Base-by-base conservation (phyloP, 352 stramenopile species). In the Phytopythium montanum region DNA sequence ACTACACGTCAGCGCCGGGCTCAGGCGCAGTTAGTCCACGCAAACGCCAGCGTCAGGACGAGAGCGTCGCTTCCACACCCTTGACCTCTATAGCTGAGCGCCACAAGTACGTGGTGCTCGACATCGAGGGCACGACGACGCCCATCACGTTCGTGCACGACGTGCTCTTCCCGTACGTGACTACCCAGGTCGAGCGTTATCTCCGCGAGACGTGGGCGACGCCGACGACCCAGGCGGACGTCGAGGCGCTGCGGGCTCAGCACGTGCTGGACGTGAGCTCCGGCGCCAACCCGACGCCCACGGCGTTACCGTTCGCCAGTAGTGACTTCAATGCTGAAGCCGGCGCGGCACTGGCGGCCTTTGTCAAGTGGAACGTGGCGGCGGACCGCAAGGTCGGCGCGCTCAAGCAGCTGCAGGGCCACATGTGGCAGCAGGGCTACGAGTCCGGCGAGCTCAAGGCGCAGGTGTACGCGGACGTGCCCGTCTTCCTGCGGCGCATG, bases 81-180 rank as follows among this genome's bases (percentile, higher is more conserved):
- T 57, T 65, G 36, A 19, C 29, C 18, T 81, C 55, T 38, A 67
- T 94, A 36, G 87, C 89, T 0, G 70, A 87, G 59, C 81, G 96
- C 73, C 72, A 90, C 64, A 96, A 97, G 66, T 87, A 96, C 66
- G 75, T 99, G 39, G 64, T 99, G 56, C 68, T 98, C 41, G 96
- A 99, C 67, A 98, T 99, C 68, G 96, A 99, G 76, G 96, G 96
- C 26, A 98, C 92, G 14, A 98, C 93, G 13, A 98, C 92, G 23
- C 91, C 94, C 18, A 98, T 99, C 69, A 94, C 94, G 5, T 99
- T 98, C 72, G 96, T 99, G 25, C 88, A 98, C 57, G 90, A 99
- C 55, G 75, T 88, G 45, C 69, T 99, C 23, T 98, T 99, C 70
- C 94, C 95, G 5, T 98, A 90, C 65, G 88, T 93, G 34, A 72